Percentiles rank a stretch among this genome's conserved stretches.
Conservation (phyloP, 2,329 filamentous ascomycete species). For the Helotiales sp. region DNA sequence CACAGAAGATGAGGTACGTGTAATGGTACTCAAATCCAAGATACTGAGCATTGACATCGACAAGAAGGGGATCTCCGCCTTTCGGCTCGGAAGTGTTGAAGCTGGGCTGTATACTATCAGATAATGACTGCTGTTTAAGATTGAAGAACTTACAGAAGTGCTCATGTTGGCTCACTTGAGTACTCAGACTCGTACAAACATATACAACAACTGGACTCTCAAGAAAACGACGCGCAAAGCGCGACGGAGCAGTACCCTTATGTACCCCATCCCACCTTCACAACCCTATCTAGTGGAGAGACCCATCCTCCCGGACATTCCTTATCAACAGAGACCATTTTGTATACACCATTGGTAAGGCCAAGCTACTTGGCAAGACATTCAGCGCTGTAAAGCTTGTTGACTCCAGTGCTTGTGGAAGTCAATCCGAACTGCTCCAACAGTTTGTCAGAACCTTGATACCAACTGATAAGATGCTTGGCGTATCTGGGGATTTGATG, state of each 20-base stretch:
- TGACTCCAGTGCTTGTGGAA: background rate
- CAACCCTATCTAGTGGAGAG: background rate
- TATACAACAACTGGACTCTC: background rate
- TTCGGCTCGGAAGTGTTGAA: slow-evolving; percentile 41
- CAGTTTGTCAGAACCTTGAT: slow-evolving; percentile 1
- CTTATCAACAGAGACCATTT: slow-evolving; percentile 1
- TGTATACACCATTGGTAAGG: background rate
- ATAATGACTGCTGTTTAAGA: background rate
- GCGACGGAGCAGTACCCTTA: background rate
- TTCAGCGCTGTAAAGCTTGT: background rate
- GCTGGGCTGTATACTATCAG: slow-evolving; percentile 22
- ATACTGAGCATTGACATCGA: slow-evolving; percentile 56
- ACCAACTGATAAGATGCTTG: slow-evolving; percentile 8
- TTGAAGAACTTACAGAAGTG: slow-evolving; percentile 8
- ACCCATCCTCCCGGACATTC: background rate
- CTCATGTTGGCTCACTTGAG: slow-evolving; percentile 17
- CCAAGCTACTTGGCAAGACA: slow-evolving; percentile 14
- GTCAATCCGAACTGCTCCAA: background rate
- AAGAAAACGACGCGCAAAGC: background rate
- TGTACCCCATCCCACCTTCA: slow-evolving; percentile 7
- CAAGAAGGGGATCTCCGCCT: slow-evolving; percentile 52
- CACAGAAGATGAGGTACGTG: slow-evolving; percentile 58
- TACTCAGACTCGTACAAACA: background rate
- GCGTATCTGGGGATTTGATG: background rate
- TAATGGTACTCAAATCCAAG: slow-evolving; percentile 60